Base-by-base conservation (phyloP, 805 yeast genomes). In the Hanseniaspora thailandica region DNA sequence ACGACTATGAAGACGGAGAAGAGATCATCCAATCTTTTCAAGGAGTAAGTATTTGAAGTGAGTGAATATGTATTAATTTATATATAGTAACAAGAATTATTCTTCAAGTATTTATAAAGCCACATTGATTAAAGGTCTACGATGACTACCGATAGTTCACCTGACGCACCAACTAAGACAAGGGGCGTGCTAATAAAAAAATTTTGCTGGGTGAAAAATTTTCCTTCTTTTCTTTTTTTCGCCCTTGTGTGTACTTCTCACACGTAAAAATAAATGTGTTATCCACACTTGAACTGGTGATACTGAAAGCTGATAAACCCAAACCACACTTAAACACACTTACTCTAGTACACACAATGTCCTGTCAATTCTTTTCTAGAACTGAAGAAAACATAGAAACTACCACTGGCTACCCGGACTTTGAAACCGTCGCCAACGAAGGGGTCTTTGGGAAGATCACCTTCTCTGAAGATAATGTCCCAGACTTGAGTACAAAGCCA, bases 341-440 rank as follows among this genome's bases (percentile, higher is more conserved):
- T 41, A 23, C 20, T 41, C n/a, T n/a, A n/a, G n/a, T n/a, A n/a
- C 8, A n/a, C 12, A 46, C 5, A 9, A 59, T 73, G 70, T 56
- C 70, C 15, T 66, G 69, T 38, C 69, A 65, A 54, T 61, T 67
- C 51, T 65, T 62, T 49, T 56, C 67, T 10, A 66, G 65, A 57
- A 67, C 69, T 5, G 59, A 63, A 22, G 63, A 64, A 51, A 65
- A 62, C 45, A 65, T 67, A n/a, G 66, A 65, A 55, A 52, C 66
- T 26, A 66, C 65, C 49, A 63, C 65, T 47, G 69, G 70, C 22
- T 67, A 67, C 52, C 66, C 69, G 15, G 54, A 58, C n/a, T 58
- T 58, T 44, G 56, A 57, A 5, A 39, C 55, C 5, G 17, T 35
- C 13, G 31, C 41, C n/a, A 28, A 30, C n/a, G 48, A 53, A n/a